A percentile compares a stretch with the other conserved stretches of the same genome.
Evolutionary conservation across 192 early-diverging fungal species (phyloP).

Genomic region (Coemansia sp.): DNA sequence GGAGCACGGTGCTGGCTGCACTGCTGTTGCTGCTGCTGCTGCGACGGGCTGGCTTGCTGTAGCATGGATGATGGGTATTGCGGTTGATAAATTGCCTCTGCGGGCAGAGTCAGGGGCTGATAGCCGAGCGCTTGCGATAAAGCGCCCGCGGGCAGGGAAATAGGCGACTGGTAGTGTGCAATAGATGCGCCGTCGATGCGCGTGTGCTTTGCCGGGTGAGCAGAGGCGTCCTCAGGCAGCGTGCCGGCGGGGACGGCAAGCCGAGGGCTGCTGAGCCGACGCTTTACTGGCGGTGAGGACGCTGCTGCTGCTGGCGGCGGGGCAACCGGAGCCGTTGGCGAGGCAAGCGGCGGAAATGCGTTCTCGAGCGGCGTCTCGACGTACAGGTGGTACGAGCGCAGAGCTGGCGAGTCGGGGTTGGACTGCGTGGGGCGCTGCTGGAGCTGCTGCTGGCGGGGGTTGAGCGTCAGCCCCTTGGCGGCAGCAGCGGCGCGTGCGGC

Average conservation of each 20-base stretch:
- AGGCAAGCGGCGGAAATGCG: conserved; percentile 21
- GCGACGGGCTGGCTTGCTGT: conserved; percentile 1
- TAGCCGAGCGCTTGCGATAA: not conserved
- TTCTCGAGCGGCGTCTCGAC: conserved; percentile 40
- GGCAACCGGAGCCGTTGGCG: conserved; percentile 9
- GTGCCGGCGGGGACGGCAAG: not conserved
- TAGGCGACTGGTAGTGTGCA: conserved; percentile 11
- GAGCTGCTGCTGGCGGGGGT: not conserved
- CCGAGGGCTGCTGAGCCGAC: conserved; percentile 41
- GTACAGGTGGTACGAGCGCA: conserved; percentile 44
- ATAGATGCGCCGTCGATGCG: conserved; percentile 7
- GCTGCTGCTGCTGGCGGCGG: not conserved
- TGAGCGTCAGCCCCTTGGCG: conserved; percentile 30
- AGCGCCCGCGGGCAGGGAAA: conserved; percentile 3
- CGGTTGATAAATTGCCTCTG: not conserved
- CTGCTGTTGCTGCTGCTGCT: conserved; percentile 2
- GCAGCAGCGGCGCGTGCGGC: conserved; percentile 31
- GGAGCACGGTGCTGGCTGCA: not conserved
- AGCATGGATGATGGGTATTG: not conserved
- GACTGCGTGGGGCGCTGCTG: not conserved
- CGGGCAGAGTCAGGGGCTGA: not conserved
- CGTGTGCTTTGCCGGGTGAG: conserved; percentile 33
- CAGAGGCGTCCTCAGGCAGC: not conserved
- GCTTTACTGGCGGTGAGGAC: conserved; percentile 21
- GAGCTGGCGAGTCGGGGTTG: conserved; percentile 20